phyloP scores from a whole-genome alignment of 2,329 filamentous ascomycete genomes.

The Sporothrix globosa region DNA sequence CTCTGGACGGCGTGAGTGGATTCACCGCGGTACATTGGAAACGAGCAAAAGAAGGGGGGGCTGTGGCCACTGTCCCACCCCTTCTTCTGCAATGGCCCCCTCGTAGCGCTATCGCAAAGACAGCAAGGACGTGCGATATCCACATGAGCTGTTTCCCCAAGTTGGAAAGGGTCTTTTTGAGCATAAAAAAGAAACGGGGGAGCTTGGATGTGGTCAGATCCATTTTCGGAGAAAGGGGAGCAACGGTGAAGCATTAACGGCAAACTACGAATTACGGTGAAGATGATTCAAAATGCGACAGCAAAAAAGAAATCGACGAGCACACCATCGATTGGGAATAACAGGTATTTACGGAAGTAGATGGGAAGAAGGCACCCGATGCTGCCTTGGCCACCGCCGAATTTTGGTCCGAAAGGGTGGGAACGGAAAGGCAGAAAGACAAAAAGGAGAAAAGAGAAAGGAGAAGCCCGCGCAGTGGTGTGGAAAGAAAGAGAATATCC shows the following conservation, averaged over 20 bases:
- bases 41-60: neutral
- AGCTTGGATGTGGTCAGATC: neutral
- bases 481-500: neutral
- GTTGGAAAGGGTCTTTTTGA: slow-evolving; percentile 25
- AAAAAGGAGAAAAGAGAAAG: neutral
- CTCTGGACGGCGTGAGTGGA: slow-evolving; percentile 32
- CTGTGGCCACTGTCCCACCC: neutral
- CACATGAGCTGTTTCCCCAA: slow-evolving; percentile 36
- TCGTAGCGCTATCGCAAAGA: slow-evolving; percentile 21
- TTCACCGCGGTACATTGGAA: slow-evolving; percentile 22
- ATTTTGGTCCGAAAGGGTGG: slow-evolving; percentile 9
- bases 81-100: neutral
- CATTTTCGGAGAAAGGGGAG: slow-evolving; percentile 9
- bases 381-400: neutral
- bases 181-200: neutral
- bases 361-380: neutral
- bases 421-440: neutral
- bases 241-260: neutral
- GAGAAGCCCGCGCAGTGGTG: neutral
- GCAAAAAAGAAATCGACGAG: neutral
- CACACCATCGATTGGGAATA: neutral
- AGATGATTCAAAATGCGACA: neutral
- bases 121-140: slow-evolving; percentile 26
- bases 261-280: neutral
- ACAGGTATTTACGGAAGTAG: neutral